Percentiles rank a stretch among this genome's conserved stretches.
phyloP scores from a whole-genome alignment of 257 asterid species.

The Lycium ferocissimum region DNA sequence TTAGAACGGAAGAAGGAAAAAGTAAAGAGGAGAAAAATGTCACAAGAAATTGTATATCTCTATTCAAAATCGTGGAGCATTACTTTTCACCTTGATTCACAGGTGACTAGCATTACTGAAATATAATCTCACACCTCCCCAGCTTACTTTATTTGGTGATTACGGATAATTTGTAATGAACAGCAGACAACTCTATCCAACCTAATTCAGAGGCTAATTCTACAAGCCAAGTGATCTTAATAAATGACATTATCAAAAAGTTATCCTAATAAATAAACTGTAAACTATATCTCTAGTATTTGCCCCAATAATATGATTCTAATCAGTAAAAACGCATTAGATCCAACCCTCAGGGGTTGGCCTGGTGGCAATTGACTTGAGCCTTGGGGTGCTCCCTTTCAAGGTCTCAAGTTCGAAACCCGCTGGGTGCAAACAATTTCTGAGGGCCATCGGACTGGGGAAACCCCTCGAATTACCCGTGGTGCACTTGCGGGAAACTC shows the following conservation, averaged over 20 bases:
- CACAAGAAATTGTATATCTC: neutral
- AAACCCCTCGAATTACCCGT: too few species aligned
- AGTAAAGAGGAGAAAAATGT: neutral
- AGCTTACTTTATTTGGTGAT: neutral
- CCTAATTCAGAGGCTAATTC: neutral
- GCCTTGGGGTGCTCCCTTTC: too few species aligned
- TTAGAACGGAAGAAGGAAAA: neutral
- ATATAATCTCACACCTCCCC: neutral
- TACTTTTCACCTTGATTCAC: neutral
- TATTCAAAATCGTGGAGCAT: neutral
- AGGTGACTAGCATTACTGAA: neutral
- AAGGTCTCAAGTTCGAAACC: too few species aligned
- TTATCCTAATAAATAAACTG: neutral
- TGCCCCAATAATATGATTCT: neutral
- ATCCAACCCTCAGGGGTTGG: neutral
- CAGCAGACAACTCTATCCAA: neutral
- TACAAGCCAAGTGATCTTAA: neutral
- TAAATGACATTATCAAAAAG: neutral
- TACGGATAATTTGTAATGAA: neutral
- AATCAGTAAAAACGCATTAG: constrained; percentile 1
- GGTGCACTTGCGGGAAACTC: too few species aligned
- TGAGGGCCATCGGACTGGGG: too few species aligned
- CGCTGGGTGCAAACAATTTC: too few species aligned
- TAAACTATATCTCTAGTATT: neutral
- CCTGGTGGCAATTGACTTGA: too few species aligned